A percentile compares a stretch with the other conserved stretches of the same genome.
These are phyloP conservation scores for Trichophyton equinum DNA, from an alignment of 2,329 filamentous ascomycete species.

Conservation along the genomic window DNA sequence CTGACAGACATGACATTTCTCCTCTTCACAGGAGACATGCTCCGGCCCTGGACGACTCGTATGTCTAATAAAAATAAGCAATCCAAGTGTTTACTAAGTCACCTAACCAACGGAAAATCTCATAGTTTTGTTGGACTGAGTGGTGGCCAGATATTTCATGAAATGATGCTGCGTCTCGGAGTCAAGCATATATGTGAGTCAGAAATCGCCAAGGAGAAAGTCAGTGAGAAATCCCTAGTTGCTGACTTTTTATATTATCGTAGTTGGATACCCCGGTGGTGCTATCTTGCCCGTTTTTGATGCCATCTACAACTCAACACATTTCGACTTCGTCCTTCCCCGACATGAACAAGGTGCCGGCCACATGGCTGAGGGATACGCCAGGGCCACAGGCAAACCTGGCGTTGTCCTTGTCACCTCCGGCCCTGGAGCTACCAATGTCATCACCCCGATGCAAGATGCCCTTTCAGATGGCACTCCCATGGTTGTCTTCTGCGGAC, in stretches of 20 bases:
- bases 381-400: conserved; percentile 80
- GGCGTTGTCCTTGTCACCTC: conserved; percentile 96
- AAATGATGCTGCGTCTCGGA: conserved; percentile 90
- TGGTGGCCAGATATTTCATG: conserved; percentile 93
- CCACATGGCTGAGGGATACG: conserved; percentile 97
- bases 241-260: background rate
- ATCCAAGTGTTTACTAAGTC: background rate
- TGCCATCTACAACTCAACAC: conserved; percentile 94
- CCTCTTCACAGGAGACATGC: conserved; percentile 50
- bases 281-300: conserved; percentile 97
- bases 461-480: conserved; percentile 91
- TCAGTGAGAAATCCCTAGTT: background rate
- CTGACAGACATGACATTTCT: conserved; percentile 51
- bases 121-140: conserved; percentile 83
- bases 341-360: conserved; percentile 95
- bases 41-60: conserved; percentile 69
- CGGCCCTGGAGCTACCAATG: conserved; percentile 90
- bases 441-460: conserved; percentile 92
- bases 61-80: conserved; percentile 29
- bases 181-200: conserved; percentile 90
- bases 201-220: conserved; percentile 2
- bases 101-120: conserved; percentile 9
- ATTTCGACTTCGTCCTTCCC: conserved; percentile 92
- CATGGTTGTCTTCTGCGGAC: conserved; percentile 88
- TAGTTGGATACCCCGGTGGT: conserved; percentile 82